Conservation (phyloP, 2,329 filamentous ascomycete species). For the Aspergillus sp. region DNA sequence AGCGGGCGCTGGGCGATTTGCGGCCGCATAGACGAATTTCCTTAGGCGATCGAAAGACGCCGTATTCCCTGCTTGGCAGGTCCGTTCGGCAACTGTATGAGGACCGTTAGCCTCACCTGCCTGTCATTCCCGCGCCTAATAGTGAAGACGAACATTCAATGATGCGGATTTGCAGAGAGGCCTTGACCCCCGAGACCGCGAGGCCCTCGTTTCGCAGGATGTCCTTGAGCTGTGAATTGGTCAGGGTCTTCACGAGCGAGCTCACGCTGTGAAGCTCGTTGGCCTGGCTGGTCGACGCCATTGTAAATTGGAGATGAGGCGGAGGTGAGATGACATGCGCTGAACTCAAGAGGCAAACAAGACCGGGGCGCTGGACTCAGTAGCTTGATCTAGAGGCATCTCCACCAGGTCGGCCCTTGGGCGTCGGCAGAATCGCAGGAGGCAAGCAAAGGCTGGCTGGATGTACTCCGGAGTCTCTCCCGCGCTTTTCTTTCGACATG, state of each 20-base stretch:
- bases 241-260: conserved; percentile 31
- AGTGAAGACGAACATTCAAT: conserved; percentile 1
- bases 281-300: no score
- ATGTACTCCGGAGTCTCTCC: no score
- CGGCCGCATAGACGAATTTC: conserved; percentile 22
- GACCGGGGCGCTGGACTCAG: background rate
- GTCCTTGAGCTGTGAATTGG: conserved; percentile 55
- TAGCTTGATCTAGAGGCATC: background rate
- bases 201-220: conserved; percentile 63
- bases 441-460: no score
- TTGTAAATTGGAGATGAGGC: no score
- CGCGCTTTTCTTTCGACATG: no score
- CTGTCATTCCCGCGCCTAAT: no score
- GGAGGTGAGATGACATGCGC: background rate
- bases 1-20: conserved; percentile 18
- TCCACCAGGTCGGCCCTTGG: no score
- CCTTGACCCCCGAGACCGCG: conserved; percentile 68
- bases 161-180: conserved; percentile 33
- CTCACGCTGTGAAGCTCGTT: background rate
- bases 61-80: conserved; percentile 13
- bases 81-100: conserved; percentile 21
- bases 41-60: conserved; percentile 25
- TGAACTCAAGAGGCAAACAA: background rate
- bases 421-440: no score
- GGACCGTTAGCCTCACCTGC: no score